These are phyloP conservation scores for Lactifluus hygrophoroides DNA, from an alignment of 768 basidiomycete species.

Conservation along the genomic window DNA sequence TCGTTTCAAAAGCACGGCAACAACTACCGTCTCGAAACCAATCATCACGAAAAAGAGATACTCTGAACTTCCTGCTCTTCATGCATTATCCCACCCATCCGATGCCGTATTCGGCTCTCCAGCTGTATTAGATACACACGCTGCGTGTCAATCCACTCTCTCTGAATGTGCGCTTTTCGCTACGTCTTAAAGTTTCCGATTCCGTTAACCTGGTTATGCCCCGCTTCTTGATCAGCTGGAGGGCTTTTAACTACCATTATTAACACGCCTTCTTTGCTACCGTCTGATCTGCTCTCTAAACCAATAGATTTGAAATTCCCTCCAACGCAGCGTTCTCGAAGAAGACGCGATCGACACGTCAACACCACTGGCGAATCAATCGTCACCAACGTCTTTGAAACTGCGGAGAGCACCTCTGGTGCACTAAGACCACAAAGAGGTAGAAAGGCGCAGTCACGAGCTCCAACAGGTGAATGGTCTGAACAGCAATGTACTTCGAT, in stretches of 20 bases:
- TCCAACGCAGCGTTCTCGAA: background rate
- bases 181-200: background rate
- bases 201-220: background rate
- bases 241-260: background rate
- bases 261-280: background rate
- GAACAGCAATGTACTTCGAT: background rate
- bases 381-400: background rate
- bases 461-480: background rate
- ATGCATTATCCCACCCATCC: conserved; percentile 33
- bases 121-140: background rate
- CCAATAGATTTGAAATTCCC: background rate
- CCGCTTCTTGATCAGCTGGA: background rate
- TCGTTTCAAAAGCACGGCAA: background rate
- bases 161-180: background rate
- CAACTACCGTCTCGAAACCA: conserved; percentile 2
- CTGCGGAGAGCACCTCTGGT: background rate
- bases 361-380: background rate
- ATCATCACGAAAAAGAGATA: conserved; percentile 42
- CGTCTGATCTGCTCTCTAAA: background rate
- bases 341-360: background rate
- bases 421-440: background rate
- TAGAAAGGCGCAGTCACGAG: background rate
- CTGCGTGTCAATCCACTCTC: background rate
- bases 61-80: conserved; percentile 47
- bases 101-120: conserved; percentile 32